Evolutionary conservation across 176 grass and related monocot genomes (phyloP), one percentile per base, ranked within the genome.

Genomic region (Aegilops sharonensis): DNA sequence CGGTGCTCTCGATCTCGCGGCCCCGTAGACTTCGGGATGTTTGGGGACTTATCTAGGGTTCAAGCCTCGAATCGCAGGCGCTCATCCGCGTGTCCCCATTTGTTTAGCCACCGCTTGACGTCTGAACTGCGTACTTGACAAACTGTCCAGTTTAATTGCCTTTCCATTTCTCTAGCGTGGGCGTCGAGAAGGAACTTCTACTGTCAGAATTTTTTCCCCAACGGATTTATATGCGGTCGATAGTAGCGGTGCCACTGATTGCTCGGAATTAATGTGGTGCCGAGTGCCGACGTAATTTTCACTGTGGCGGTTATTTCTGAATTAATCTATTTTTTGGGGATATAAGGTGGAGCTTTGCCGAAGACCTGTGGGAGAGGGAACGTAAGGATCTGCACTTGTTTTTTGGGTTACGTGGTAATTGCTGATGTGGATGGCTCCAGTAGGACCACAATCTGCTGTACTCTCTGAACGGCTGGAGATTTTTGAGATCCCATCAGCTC

Each of bases 241-340:
- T 34, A 18, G 12, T 12, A 9, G 48, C 1, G 7, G 3, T 64
- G 17, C 35, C 35, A 47, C 25, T 10, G 12, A 8, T 78, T 37
- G 29, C 29, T 78, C 14, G 6, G 74, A 72, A 54, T 84, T 64
- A 34, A 70, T 88, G 64, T 4, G 56, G 68, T 43, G 56, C 48
- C 27, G 39, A 21, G 68, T 43, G 54, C 48, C 21, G 39, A 21
- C 66, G 11, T 17, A 24, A 6, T 52, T 52, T 52, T 8, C 47
- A 20, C 9, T 54, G 14, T n/a, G 42, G 2, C 65, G 13, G 21
- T 36, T 42, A 10, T 15, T 36, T 74, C 20, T 75, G 72, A 35
- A 17, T 68, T 3, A 30, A 42, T 34, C 0, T 10, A 5, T 75
- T 68, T 68, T 43, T 2, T 20, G 17, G 52, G 65, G 56, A 68